A percentile compares a stretch with the other conserved stretches of the same genome.
These are phyloP conservation scores for Lentinula raphanica DNA, from an alignment of 768 basidiomycete genomes.

Conservation along the genomic window DNA sequence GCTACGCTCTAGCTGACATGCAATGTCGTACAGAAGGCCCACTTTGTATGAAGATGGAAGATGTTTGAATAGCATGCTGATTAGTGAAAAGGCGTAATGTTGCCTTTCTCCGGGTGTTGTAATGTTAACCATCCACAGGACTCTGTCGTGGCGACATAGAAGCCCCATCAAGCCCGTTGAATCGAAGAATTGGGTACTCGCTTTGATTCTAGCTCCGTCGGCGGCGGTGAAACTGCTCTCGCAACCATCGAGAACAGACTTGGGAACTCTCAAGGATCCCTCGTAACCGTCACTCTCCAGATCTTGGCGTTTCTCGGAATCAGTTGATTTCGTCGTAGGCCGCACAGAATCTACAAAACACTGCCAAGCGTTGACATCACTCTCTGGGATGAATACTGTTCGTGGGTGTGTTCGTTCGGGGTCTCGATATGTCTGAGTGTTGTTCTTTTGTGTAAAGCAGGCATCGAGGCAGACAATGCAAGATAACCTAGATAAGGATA, in stretches of 20 bases:
- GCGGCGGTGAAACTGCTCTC: slow-evolving; percentile 26
- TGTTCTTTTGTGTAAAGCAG: slow-evolving; percentile 28
- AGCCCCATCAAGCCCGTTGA: slow-evolving; percentile 29
- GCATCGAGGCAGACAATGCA: slow-evolving; percentile 26
- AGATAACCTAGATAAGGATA: slow-evolving; percentile 15
- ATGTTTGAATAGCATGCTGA: slow-evolving; percentile 26
- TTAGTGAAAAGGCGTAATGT: slow-evolving; percentile 25
- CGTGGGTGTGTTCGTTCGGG: slow-evolving; percentile 15
- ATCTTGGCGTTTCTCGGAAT: slow-evolving; percentile 6
- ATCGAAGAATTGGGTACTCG: no score
- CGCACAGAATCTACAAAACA: slow-evolving; percentile 14
- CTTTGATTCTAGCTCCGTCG: slow-evolving; percentile 19
- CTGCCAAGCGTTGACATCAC: slow-evolving; percentile 16
- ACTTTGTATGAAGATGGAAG: slow-evolving; percentile 22
- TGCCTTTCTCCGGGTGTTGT: slow-evolving; percentile 27
- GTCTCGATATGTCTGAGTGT: slow-evolving; percentile 10
- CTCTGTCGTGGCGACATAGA: slow-evolving; percentile 30
- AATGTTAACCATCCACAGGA: slow-evolving; percentile 32
- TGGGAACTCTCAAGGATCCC: slow-evolving; percentile 17
- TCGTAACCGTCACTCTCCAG: slow-evolving; percentile 13
- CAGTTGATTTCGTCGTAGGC: not conserved
- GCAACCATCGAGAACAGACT: slow-evolving; percentile 27
- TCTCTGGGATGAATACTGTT: slow-evolving; percentile 17
- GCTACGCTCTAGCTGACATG: slow-evolving; percentile 27
- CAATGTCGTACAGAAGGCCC: slow-evolving; percentile 29